A percentile compares a stretch with the other conserved stretches of the same genome.
phyloP scores from a whole-genome alignment of 495 filamentous ascomycete species.

The Daldinia vernicosa region DNA sequence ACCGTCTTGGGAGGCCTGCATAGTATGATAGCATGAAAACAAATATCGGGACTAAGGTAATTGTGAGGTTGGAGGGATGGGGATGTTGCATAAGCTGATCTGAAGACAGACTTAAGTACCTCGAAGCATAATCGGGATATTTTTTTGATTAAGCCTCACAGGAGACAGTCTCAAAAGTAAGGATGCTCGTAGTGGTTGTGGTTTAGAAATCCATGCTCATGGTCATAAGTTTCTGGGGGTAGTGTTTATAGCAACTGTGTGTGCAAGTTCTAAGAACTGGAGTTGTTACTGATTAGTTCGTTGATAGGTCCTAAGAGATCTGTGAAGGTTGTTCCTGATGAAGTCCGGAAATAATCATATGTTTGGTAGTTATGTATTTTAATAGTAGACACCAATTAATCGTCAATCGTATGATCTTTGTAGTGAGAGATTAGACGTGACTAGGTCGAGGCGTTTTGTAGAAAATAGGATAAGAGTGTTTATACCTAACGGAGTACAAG shows the following conservation, averaged over 20 bases:
- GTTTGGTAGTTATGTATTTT: background rate
- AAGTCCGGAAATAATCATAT: background rate
- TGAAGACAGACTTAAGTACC: background rate
- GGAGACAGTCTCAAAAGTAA: conserved; percentile 1
- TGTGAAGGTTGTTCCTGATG: background rate
- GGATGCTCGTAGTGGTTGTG: conserved; percentile 7
- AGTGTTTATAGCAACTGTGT: background rate
- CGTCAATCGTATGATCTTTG: conserved; percentile 18
- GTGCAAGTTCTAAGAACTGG: background rate
- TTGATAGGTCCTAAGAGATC: background rate
- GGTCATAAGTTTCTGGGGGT: conserved; percentile 3
- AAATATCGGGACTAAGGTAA: conserved; percentile 1
- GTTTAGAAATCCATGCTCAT: conserved; percentile 17
- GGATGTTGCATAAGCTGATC: background rate
- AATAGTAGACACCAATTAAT: conserved; percentile 6
- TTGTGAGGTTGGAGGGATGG: background rate
- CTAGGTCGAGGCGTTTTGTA: background rate
- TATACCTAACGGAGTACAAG: background rate
- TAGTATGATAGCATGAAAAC: conserved; percentile 19
- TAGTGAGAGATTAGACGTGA: conserved; percentile 4
- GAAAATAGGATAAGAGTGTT: background rate
- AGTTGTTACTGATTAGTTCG: background rate
- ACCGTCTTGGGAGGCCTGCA: conserved; percentile 36
- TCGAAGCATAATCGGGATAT: background rate
- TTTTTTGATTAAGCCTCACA: conserved; percentile 8